Percentiles rank a stretch among this genome's conserved stretches.
phyloP scores from a whole-genome alignment of 2,329 filamentous ascomycete genomes.

The Exophiala sp. region DNA sequence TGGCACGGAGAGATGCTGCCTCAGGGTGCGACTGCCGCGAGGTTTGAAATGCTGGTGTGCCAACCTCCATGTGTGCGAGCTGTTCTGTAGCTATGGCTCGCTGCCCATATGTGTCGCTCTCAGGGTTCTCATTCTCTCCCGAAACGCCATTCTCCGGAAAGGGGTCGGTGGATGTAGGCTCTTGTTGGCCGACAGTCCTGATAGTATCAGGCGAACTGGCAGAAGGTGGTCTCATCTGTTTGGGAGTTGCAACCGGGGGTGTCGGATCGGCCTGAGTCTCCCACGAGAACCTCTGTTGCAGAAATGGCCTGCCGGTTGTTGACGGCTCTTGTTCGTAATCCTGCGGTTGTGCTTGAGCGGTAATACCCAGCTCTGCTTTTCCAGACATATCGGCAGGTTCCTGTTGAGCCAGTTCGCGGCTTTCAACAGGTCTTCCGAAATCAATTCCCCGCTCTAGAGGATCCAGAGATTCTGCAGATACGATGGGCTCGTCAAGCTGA shows the following conservation, averaged over 20 bases:
- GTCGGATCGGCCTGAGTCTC: constrained; percentile 31
- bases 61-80: neutral
- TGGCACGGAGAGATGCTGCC: constrained; percentile 61
- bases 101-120: constrained; percentile 1
- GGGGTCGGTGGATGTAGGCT: neutral
- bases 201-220: constrained; percentile 18
- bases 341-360: neutral
- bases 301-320: constrained; percentile 14
- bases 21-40: neutral
- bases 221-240: constrained; percentile 11
- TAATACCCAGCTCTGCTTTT: neutral
- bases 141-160: neutral
- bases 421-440: neutral
- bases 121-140: neutral
- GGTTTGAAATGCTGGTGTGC: neutral
- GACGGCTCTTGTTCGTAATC: neutral
- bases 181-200: constrained; percentile 1
- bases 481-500: neutral
- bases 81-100: neutral
- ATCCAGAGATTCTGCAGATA: neutral
- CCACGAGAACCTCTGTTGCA: constrained; percentile 43
- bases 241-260: constrained; percentile 11
- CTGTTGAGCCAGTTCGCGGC: neutral
- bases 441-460: neutral
- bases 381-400: neutral